Percentiles rank a stretch among this genome's conserved stretches.
phyloP scores from a whole-genome alignment of 176 grass and related monocot genomes.

The Oryza longistaminata region DNA sequence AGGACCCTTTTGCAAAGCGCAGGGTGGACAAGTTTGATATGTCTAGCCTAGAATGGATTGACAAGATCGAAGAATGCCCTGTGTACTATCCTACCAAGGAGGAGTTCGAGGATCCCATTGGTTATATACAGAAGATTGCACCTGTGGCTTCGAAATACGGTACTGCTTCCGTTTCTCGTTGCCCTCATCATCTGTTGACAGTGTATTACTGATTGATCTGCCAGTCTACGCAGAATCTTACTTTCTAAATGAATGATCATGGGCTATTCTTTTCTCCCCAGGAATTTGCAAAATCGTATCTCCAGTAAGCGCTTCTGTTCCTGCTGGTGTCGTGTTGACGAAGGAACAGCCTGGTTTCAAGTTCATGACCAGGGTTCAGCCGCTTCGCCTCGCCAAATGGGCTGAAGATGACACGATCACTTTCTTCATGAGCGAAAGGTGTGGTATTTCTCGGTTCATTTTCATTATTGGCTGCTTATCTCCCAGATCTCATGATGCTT shows the following conservation, averaged over 20 bases:
- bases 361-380: constrained; percentile 94
- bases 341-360: constrained; percentile 93
- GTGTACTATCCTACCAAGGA: constrained; percentile 75
- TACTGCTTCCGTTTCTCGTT: constrained; percentile 5
- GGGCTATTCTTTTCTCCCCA: constrained; percentile 24
- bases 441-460: constrained; percentile 14
- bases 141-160: constrained; percentile 77
- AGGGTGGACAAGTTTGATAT: constrained; percentile 76
- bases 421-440: constrained; percentile 99
- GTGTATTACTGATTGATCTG: constrained; percentile 1
- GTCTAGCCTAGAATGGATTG: constrained; percentile 83
- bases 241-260: not conserved
- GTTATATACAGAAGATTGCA: constrained; percentile 84
- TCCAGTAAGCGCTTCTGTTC: constrained; percentile 73
- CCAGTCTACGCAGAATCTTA: not conserved
- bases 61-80: constrained; percentile 83
- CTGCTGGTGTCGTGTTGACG: constrained; percentile 79
- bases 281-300: constrained; percentile 97
- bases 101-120: constrained; percentile 84
- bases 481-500: constrained; percentile 11
- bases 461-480: not conserved
- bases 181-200: not conserved
- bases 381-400: constrained; percentile 88
- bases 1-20: constrained; percentile 74
- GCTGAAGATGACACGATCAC: constrained; percentile 78